A percentile compares a stretch with the other conserved stretches of the same genome.
Evolutionary conservation across 768 basidiomycete genomes (phyloP).

Genomic region (Amyloporia xantha): DNA sequence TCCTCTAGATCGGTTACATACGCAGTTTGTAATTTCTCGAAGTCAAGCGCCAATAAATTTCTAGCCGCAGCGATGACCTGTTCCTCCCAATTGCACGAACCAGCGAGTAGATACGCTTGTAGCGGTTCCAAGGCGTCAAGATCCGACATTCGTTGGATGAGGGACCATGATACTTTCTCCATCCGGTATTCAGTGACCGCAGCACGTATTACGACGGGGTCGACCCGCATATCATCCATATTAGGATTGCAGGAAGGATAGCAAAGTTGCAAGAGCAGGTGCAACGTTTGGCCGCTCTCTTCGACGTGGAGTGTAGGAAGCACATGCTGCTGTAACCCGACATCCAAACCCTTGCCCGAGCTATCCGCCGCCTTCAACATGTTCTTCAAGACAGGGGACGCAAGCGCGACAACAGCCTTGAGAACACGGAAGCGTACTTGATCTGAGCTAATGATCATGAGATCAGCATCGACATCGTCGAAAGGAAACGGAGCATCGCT

Average conservation of each 20-base stretch:
- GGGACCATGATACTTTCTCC: not conserved
- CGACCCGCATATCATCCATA: not conserved
- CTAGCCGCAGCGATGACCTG: not conserved
- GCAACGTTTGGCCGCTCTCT: not conserved
- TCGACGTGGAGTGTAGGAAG: conserved; percentile 14
- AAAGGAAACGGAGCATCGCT: not conserved
- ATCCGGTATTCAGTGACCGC: not conserved
- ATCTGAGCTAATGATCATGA: not conserved
- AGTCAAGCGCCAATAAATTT: not conserved
- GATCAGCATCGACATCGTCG: not conserved
- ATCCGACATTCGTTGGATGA: not conserved
- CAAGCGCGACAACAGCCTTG: not conserved
- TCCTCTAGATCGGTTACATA: not conserved
- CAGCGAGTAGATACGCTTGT: not conserved
- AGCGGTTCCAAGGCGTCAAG: not conserved
- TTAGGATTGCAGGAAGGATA: not conserved
- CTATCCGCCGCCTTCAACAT: not conserved
- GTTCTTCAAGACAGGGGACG: not conserved
- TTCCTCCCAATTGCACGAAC: not conserved
- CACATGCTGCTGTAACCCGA: too few species aligned
- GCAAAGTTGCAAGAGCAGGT: not conserved
- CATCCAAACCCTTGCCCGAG: too few species aligned
- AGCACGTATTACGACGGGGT: not conserved
- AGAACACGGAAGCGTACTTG: not conserved
- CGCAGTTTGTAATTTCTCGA: not conserved